Conservation (phyloP, 495 filamentous ascomycete genomes). For the Penicillium longicatenatum region DNA sequence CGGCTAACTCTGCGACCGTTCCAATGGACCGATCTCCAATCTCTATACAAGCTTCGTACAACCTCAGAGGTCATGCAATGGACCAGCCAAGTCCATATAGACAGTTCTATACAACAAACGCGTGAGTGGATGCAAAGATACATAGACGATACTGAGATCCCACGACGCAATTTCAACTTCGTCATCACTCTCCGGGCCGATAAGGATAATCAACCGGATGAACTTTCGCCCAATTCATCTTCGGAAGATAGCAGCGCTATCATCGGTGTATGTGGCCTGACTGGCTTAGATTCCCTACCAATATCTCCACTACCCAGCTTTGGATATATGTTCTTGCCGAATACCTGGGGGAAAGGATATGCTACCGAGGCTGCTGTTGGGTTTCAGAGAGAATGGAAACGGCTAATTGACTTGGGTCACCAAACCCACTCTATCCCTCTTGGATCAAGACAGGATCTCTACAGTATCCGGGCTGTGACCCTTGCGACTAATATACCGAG, state of each 20-base stretch:
- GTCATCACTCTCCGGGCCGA: constrained; percentile 1
- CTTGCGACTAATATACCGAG: background rate
- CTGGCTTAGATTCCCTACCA: background rate
- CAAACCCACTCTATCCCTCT: background rate
- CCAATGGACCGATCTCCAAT: background rate
- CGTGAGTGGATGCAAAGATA: constrained; percentile 3
- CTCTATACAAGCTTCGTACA: background rate
- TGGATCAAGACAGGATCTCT: background rate
- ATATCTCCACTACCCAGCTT: background rate
- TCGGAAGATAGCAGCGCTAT: background rate
- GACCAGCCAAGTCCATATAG: constrained; percentile 5
- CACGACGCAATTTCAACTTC: constrained; percentile 9
- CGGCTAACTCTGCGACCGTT: constrained; percentile 5
- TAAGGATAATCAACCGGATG: background rate
- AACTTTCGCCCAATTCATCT: background rate
- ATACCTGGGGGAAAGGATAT: constrained; percentile 10
- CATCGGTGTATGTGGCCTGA: constrained; percentile 9
- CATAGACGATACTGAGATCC: background rate
- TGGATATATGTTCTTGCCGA: constrained; percentile 8
- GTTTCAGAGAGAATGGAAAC: constrained; percentile 1
- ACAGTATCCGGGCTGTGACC: background rate
- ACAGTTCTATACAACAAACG: background rate
- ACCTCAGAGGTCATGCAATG: constrained; percentile 8
- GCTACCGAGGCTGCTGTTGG: constrained; percentile 5
- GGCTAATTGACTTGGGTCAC: background rate